Percentiles rank a stretch among this genome's conserved stretches.
Conservation (phyloP, 495 filamentous ascomycete species). For the Xylaria intraflava region DNA sequence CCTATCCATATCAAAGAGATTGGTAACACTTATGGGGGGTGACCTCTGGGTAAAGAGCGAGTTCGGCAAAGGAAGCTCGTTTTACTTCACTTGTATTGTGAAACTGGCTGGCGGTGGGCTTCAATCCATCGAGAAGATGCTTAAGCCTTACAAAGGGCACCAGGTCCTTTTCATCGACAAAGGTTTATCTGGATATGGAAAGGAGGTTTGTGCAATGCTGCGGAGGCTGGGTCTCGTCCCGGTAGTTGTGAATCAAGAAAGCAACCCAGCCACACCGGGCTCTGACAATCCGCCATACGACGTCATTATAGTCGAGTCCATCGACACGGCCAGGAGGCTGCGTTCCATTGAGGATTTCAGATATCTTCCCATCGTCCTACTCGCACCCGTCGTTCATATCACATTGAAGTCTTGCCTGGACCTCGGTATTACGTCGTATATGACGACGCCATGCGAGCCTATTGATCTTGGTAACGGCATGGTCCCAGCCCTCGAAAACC, state of each 20-base stretch:
- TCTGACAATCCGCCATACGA: conserved; percentile 66
- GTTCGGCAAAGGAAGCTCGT: conserved; percentile 88
- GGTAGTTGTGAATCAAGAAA: conserved; percentile 69
- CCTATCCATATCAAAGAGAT: conserved; percentile 89
- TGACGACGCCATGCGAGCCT: conserved; percentile 93
- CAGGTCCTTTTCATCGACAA: conserved; percentile 96
- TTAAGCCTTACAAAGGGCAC: conserved; percentile 85
- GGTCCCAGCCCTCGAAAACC: conserved; percentile 93
- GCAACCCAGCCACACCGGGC: conserved; percentile 44
- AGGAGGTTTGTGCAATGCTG: conserved; percentile 74
- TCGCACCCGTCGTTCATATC: conserved; percentile 86
- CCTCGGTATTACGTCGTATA: conserved; percentile 94
- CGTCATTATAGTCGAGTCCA: conserved; percentile 94
- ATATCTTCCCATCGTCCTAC: conserved; percentile 91
- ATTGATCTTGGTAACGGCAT: conserved; percentile 98
- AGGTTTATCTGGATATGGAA: conserved; percentile 69
- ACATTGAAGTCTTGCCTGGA: conserved; percentile 93
- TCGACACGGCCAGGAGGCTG: conserved; percentile 78
- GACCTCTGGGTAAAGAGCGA: conserved; percentile 94
- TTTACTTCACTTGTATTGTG: conserved; percentile 95
- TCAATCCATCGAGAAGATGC: conserved; percentile 70
- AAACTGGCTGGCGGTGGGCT: conserved; percentile 80
- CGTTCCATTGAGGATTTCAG: conserved; percentile 91
- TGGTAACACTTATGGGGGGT: conserved; percentile 96
- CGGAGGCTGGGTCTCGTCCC: conserved; percentile 72